Conservation (phyloP, 164 flowering plant genomes). For the Aristolochia californica region DNA sequence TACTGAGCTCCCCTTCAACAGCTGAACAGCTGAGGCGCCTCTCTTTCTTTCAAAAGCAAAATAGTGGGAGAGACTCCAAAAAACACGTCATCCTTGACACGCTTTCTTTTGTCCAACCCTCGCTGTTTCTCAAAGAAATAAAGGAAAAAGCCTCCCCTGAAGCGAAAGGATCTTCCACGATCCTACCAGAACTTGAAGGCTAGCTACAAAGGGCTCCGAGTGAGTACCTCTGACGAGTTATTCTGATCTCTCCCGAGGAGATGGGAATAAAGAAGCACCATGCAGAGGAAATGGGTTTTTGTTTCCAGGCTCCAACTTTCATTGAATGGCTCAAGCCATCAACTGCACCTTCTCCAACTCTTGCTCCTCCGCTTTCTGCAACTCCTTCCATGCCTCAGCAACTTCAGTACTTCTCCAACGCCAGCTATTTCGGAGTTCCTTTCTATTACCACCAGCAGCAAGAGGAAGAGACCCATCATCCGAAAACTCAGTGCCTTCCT, state of each 20-base stretch:
- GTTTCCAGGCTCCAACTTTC: conserved; percentile 43
- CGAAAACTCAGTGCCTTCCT: conserved; percentile 38
- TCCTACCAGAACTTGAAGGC: conserved; percentile 20
- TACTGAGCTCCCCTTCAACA: too few species aligned
- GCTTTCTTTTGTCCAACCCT: too few species aligned
- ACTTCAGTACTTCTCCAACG: not conserved
- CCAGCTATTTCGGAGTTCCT: conserved; percentile 14
- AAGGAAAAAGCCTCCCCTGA: conserved; percentile 9
- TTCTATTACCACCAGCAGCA: conserved; percentile 17
- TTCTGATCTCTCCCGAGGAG: not conserved
- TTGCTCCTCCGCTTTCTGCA: conserved; percentile 10
- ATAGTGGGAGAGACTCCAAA: too few species aligned
- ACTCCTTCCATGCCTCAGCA: conserved; percentile 12
- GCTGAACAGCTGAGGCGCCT: too few species aligned
- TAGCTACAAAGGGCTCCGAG: conserved; percentile 26
- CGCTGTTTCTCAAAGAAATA: too few species aligned
- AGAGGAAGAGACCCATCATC: conserved; percentile 8
- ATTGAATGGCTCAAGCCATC: conserved; percentile 79
- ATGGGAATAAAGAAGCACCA: conserved; percentile 35
- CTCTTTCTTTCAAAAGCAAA: too few species aligned
- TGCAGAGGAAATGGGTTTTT: conserved; percentile 21
- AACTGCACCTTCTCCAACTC: conserved; percentile 15
- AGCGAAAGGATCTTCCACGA: conserved; percentile 25
- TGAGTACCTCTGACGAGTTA: conserved; percentile 17
- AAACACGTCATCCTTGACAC: too few species aligned